Percentiles rank a stretch among this genome's conserved stretches.
phyloP scores from a whole-genome alignment of 345 rosid genomes.

The Acer yangbiense region DNA sequence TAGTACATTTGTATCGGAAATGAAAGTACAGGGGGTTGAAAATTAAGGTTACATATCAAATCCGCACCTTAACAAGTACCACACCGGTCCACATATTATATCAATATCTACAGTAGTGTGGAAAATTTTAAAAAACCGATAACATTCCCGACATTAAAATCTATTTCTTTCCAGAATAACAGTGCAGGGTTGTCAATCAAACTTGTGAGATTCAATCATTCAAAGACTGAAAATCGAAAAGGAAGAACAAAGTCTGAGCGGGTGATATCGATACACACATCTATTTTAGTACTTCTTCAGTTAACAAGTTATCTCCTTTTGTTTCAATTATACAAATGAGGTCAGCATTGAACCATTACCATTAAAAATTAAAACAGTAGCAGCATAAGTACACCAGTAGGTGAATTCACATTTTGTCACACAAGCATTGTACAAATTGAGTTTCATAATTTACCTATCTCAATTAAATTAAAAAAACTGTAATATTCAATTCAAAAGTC shows the following conservation, averaged over 20 bases:
- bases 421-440: no score
- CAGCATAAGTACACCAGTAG: not conserved
- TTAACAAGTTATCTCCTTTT: not conserved
- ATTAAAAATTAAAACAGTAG: not conserved
- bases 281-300: not conserved
- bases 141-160: not conserved
- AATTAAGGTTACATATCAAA: constrained; percentile 2
- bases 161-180: not conserved
- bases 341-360: no score
- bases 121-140: not conserved
- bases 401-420: not conserved
- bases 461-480: no score
- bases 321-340: no score
- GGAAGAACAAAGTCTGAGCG: not conserved
- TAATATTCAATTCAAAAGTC: not conserved
- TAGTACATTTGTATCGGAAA: constrained; percentile 22
- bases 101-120: not conserved
- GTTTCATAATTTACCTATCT: no score
- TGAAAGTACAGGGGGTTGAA: not conserved
- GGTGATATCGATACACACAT: not conserved
- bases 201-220: not conserved
- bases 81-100: not conserved
- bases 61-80: not conserved
- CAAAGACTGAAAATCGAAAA: not conserved
- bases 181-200: no score